These are phyloP conservation scores for Ustilago sp. DNA, from an alignment of 1,284 basidiomycete genomes.

Conservation along the genomic window DNA sequence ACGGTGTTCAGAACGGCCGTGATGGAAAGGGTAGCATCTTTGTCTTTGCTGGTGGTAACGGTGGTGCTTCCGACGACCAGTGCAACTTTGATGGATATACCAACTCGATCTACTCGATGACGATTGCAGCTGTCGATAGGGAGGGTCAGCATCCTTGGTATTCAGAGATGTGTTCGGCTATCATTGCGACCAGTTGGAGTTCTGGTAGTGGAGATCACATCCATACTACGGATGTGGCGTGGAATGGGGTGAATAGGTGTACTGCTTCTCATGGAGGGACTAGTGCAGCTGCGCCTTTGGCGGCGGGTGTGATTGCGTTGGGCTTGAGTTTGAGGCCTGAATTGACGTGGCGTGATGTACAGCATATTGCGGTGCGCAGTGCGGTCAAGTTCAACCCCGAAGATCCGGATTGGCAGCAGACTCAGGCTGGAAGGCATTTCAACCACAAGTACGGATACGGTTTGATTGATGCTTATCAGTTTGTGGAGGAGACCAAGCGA, in stretches of 20 bases:
- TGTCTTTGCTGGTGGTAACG: slow-evolving; percentile 98
- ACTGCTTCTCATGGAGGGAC: slow-evolving; percentile 91
- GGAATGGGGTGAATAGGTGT: slow-evolving; percentile 81
- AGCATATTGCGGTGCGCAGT: slow-evolving; percentile 86
- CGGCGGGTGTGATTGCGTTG: slow-evolving; percentile 67
- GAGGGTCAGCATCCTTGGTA: slow-evolving; percentile 95
- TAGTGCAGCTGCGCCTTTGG: slow-evolving; percentile 96
- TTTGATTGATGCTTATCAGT: slow-evolving; percentile 83
- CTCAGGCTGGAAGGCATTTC: slow-evolving; percentile 81
- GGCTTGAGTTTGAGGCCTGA: slow-evolving; percentile 75
- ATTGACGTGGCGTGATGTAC: slow-evolving; percentile 95
- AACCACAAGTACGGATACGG: slow-evolving; percentile 99
- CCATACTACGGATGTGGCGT: slow-evolving; percentile 86
- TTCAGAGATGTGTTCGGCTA: slow-evolving; percentile 95
- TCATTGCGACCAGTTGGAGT: slow-evolving; percentile 94
- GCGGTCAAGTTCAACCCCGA: slow-evolving; percentile 84
- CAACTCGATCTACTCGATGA: slow-evolving; percentile 95
- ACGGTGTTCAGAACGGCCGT: slow-evolving; percentile 92
- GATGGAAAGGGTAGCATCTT: slow-evolving; percentile 91
- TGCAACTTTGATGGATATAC: slow-evolving; percentile 99
- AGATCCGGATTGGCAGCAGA: slow-evolving; percentile 94
- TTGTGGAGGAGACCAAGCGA: slow-evolving; percentile 82
- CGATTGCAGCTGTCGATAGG: slow-evolving; percentile 91
- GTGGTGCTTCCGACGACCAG: slow-evolving; percentile 89
- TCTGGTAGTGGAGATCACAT: slow-evolving; percentile 86